phyloP scores from a whole-genome alignment of 257 asterid genomes.

The Leonotis leonurus region DNA sequence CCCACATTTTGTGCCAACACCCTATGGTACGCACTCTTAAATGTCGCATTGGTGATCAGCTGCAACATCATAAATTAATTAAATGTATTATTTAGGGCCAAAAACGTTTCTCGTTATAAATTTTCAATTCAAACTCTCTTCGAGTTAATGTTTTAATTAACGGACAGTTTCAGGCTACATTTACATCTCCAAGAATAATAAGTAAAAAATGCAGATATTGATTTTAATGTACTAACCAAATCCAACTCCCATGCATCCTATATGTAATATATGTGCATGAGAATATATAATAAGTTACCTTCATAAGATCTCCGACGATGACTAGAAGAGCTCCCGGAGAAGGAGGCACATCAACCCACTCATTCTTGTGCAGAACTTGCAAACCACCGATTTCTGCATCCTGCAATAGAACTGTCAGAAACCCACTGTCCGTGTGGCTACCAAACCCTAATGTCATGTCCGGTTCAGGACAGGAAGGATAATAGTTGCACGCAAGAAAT shows the following conservation, averaged over 20 bases:
- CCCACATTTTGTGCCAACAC: constrained; percentile 26
- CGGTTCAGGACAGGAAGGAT: constrained; percentile 48
- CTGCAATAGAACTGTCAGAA: constrained; percentile 33
- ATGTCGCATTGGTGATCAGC: constrained; percentile 32
- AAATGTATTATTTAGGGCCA: too few species aligned
- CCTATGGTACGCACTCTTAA: constrained; percentile 31
- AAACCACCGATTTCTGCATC: constrained; percentile 42
- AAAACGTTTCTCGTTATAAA: too few species aligned
- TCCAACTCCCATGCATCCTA: too few species aligned
- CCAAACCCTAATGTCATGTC: constrained; percentile 31
- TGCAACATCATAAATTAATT: too few species aligned
- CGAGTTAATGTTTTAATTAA: too few species aligned
- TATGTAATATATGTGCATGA: too few species aligned
- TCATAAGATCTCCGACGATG: constrained; percentile 34
- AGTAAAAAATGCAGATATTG: too few species aligned
- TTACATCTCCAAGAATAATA: too few species aligned
- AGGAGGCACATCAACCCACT: constrained; percentile 42
- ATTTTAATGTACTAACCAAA: too few species aligned
- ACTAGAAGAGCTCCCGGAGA: neutral
- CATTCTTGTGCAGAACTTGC: constrained; percentile 31
- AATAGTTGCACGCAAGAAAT: constrained; percentile 21
- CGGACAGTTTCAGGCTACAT: too few species aligned
- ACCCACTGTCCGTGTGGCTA: constrained; percentile 32
- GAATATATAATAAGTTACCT: too few species aligned
- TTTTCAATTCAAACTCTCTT: too few species aligned